Evolutionary conservation across 306 rosid species (phyloP), one percentile per base, ranked within the genome.

Genomic region (Arachis stenosperma): DNA sequence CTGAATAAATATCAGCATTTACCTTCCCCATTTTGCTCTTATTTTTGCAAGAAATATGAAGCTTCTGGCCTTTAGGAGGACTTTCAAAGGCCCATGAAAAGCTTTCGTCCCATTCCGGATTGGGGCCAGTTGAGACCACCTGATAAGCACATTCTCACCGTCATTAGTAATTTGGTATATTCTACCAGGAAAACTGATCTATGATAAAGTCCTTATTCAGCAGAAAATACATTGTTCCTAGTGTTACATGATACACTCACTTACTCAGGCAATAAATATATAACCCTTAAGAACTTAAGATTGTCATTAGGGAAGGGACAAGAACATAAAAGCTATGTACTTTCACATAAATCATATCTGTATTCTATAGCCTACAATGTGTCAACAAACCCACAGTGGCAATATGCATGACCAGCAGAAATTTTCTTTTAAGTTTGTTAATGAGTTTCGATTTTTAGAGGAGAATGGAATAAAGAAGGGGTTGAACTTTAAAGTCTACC

Each of bases 1-100:
- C 2, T 47, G 61, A 55, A 66, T 27, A 46, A 65, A 37, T 37
- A 67, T 33, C 50, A 5, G 43, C 60, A 69, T 42, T 81, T 81
- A 89, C 98, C 96, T 91, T 94, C 63, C 98, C 98, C 96, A 94
- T 87, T 84, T 91, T 94, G 90, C 98, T 94, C 83, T 94, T 94
- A 81, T 94, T 94, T 88, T 94, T 94, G 91, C 98, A 94, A 71
- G 98, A 94, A 84, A 94, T 94, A 61, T 91, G 97, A 73, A 94
- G 97, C 79, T 94, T 94, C 74, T 94, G 98, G 88, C 98, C 97
- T 85, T 93, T 93, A 5, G 98, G 98, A 65, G 98, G 97, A 80
- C 98, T 94, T 88, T 94, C 98, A 79, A 94, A 94, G 83, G 97
- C 78, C 98, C 98, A 94, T 54, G 88, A 69, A 83, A 94, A 94